These are phyloP conservation scores for Dothideomycetes sp. DNA, from an alignment of 2,329 filamentous ascomycete species.

Conservation along the genomic window DNA sequence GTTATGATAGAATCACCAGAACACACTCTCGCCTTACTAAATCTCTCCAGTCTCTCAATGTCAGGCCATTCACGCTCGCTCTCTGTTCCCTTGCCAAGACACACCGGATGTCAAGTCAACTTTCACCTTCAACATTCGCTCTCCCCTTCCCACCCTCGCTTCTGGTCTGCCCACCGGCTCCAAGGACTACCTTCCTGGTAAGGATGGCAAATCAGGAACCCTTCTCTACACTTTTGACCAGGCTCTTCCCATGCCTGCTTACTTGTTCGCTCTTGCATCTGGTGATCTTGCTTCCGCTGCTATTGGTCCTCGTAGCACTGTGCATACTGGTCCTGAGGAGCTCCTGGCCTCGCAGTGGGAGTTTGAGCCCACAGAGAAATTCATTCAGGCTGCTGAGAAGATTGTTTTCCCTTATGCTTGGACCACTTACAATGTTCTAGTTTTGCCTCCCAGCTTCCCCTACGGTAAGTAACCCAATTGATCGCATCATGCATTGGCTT, in stretches of 20 bases:
- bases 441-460: constrained; percentile 82
- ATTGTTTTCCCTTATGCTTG: constrained; percentile 81
- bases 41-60: constrained; percentile 64
- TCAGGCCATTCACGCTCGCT: constrained; percentile 90
- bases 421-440: constrained; percentile 90
- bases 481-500: constrained; percentile 56
- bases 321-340: constrained; percentile 83
- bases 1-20: constrained; percentile 15
- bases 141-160: constrained; percentile 80
- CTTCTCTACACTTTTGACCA: constrained; percentile 78
- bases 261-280: constrained; percentile 83
- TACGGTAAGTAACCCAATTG: constrained; percentile 59
- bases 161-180: constrained; percentile 61
- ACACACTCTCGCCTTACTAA: constrained; percentile 8
- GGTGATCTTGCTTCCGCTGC: constrained; percentile 77
- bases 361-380: constrained; percentile 88
- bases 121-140: constrained; percentile 79
- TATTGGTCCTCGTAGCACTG: constrained; percentile 75
- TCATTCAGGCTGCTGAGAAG: constrained; percentile 74
- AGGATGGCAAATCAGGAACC: constrained; percentile 45
- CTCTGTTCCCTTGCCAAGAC: constrained; percentile 93
- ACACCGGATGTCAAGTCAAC: constrained; percentile 97
- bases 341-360: constrained; percentile 80
- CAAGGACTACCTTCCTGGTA: constrained; percentile 42
- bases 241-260: constrained; percentile 83